phyloP scores from a whole-genome alignment of 306 rosid species.

The Sicyos baderoa region DNA sequence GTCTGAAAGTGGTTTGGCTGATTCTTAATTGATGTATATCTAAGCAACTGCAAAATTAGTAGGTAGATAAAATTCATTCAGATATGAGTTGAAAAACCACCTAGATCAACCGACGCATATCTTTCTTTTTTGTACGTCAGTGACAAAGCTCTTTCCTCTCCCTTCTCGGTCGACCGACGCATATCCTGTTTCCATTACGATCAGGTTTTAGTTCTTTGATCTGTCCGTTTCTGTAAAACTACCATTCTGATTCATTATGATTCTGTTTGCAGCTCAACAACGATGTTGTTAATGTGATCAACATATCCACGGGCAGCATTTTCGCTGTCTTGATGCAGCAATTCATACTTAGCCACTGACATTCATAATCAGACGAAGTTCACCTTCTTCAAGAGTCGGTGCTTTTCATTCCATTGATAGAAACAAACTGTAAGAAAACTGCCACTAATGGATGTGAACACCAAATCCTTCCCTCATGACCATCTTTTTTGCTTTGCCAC shows the following conservation, averaged over 20 bases:
- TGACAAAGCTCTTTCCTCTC: neutral
- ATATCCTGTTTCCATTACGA: neutral
- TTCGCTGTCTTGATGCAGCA: conserved; percentile 84
- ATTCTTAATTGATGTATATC: neutral
- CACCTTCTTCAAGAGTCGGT: conserved; percentile 8
- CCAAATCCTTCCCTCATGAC: neutral
- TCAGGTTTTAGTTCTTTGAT: neutral
- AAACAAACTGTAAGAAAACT: neutral
- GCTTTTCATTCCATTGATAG: conserved; percentile 1
- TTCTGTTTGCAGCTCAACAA: conserved; percentile 73
- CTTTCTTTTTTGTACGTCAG: neutral
- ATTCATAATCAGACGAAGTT: conserved; percentile 21
- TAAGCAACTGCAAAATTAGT: neutral
- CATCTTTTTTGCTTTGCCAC: neutral
- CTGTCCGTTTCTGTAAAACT: neutral
- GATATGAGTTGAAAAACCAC: neutral
- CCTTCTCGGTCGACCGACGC: neutral
- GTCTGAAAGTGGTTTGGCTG: neutral
- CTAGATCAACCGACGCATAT: neutral
- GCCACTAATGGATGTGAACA: neutral
- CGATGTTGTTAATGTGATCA: conserved; percentile 78
- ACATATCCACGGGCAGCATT: conserved; percentile 79
- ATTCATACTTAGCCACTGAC: conserved; percentile 39
- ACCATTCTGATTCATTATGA: neutral
- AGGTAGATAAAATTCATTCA: neutral